These are phyloP conservation scores for Solanum rostratum DNA, from an alignment of 257 asterid genomes.

Conservation along the genomic window DNA sequence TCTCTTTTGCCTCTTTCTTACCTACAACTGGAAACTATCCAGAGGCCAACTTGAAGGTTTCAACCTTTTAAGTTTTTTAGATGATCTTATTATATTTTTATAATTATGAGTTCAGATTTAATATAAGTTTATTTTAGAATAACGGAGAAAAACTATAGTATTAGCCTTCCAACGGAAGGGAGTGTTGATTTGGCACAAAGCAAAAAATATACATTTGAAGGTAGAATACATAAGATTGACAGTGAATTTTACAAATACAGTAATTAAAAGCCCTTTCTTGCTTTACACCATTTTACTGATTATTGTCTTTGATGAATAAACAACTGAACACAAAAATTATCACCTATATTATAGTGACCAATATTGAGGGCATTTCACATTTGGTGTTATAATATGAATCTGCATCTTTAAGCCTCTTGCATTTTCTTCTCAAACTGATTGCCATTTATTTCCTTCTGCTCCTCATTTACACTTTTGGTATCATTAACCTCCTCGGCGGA, in stretches of 20 bases:
- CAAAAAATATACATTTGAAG: neutral
- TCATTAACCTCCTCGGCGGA: conserved; percentile 33
- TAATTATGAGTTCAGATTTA: no score
- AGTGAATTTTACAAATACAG: neutral
- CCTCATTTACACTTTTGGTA: conserved; percentile 22
- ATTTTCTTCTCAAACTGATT: conserved; percentile 29
- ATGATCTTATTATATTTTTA: no score
- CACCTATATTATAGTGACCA: neutral
- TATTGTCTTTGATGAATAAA: neutral
- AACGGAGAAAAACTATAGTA: neutral
- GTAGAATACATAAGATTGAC: neutral
- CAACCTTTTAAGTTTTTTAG: no score
- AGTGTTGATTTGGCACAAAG: neutral
- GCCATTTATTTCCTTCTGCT: conserved; percentile 27
- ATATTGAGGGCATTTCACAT: neutral
- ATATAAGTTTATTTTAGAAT: neutral
- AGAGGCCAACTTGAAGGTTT: no score
- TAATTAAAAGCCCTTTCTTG: neutral
- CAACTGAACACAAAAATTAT: neutral
- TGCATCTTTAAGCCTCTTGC: conserved; percentile 5
- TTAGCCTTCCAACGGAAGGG: no score
- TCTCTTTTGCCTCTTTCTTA: no score
- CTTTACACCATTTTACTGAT: neutral
- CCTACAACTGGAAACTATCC: no score
- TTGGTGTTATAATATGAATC: neutral